A percentile compares a stretch with the other conserved stretches of the same genome.
Evolutionary conservation across 345 rosid genomes (phyloP).

Genomic region (Populus euphratica): DNA sequence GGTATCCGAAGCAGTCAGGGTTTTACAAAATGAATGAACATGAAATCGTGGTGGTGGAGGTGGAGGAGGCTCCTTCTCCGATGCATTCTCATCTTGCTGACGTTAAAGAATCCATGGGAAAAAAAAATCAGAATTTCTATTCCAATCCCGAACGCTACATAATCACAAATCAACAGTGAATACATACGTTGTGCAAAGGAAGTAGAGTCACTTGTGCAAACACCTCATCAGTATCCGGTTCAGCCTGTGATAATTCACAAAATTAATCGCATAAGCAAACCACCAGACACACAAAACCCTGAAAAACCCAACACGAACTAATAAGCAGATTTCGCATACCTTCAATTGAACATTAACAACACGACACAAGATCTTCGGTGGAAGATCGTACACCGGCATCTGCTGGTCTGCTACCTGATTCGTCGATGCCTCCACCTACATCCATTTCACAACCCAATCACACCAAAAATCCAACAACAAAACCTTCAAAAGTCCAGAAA

Average conservation of each 20-base stretch:
- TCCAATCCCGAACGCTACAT: not conserved
- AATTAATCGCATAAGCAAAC: not conserved
- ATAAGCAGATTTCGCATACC: constrained; percentile 19
- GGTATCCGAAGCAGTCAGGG: constrained; percentile 61
- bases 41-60: constrained; percentile 31
- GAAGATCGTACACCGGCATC: constrained; percentile 45
- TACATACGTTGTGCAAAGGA: constrained; percentile 36
- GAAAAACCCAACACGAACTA: not conserved
- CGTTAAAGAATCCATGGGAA: not conserved
- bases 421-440: constrained; percentile 50
- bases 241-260: constrained; percentile 35
- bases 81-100: constrained; percentile 38
- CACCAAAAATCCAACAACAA: not conserved
- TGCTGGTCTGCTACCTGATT: constrained; percentile 43
- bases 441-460: not conserved
- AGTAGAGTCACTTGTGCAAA: constrained; percentile 51
- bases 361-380: constrained; percentile 41
- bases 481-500: not conserved
- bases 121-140: not conserved
- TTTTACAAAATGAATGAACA: constrained; percentile 50
- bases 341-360: constrained; percentile 42
- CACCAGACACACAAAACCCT: not conserved
- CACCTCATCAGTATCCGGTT: constrained; percentile 55
- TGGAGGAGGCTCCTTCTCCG: constrained; percentile 28
- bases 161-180: not conserved